A percentile compares a stretch with the other conserved stretches of the same genome.
These are phyloP conservation scores for Grigorovia transvaalensis DNA, from an alignment of 805 yeast genomes.

Conservation along the genomic window DNA sequence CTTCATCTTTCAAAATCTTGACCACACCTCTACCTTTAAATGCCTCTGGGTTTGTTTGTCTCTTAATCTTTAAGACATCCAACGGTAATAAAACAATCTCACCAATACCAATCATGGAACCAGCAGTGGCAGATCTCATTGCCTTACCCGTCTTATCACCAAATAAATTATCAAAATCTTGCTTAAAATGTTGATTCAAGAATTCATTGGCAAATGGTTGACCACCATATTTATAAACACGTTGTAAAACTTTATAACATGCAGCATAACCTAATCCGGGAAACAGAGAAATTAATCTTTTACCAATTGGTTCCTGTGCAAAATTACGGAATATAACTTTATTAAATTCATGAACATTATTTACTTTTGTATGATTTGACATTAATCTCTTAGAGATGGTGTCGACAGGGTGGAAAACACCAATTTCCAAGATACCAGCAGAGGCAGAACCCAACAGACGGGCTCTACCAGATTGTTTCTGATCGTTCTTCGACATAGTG, in stretches of 20 bases:
- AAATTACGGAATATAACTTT: conserved; percentile 76
- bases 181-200: conserved; percentile 62
- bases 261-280: conserved; percentile 99
- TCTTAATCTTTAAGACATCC: conserved; percentile 93
- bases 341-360: conserved; percentile 60
- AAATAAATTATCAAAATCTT: conserved; percentile 60
- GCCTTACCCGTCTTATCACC: conserved; percentile 97
- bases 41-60: conserved; percentile 99
- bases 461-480: conserved; percentile 76
- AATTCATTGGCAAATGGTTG: conserved; percentile 97
- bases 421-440: conserved; percentile 95
- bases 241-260: conserved; percentile 86
- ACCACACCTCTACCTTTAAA: conserved; percentile 96
- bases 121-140: conserved; percentile 93
- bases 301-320: conserved; percentile 59
- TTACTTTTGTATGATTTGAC: conserved; percentile 67
- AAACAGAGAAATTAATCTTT: conserved; percentile 72
- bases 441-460: conserved; percentile 93
- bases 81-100: conserved; percentile 91
- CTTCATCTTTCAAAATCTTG: conserved; percentile 80
- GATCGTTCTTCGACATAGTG: conserved; percentile 38
- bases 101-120: conserved; percentile 94
- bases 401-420: conserved; percentile 97
- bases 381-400: conserved; percentile 92
- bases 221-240: conserved; percentile 98